Evolutionary conservation across 305 asterid species (phyloP).

Genomic region (Solanum hybrid): DNA sequence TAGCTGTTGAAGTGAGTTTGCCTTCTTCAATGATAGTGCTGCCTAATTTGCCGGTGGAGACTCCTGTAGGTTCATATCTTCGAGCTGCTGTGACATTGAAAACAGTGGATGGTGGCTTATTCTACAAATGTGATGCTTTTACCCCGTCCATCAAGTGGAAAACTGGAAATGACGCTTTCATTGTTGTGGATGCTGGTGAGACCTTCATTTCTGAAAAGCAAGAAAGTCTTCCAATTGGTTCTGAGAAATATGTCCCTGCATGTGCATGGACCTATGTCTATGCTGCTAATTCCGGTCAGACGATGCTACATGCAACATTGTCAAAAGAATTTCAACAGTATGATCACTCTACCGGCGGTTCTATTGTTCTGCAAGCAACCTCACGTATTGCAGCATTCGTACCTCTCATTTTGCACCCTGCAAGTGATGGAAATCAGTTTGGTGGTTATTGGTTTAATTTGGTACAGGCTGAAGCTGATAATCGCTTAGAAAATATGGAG

Average conservation of each 20-base stretch:
- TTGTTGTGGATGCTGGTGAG: constrained; percentile 43
- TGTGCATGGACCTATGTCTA: constrained; percentile 67
- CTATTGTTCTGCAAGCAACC: constrained; percentile 52
- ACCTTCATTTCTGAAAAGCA: constrained; percentile 26
- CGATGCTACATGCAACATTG: constrained; percentile 60
- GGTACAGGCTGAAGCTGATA: constrained; percentile 36
- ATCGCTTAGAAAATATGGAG: constrained; percentile 43
- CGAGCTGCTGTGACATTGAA: constrained; percentile 60
- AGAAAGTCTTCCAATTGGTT: constrained; percentile 21
- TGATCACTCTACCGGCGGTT: constrained; percentile 40
- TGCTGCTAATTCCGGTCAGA: constrained; percentile 59
- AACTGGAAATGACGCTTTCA: constrained; percentile 57
- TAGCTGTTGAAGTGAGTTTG: constrained; percentile 60
- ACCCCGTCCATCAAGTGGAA: constrained; percentile 57
- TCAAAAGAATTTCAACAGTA: constrained; percentile 45
- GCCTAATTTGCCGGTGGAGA: constrained; percentile 77
- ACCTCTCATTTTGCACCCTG: constrained; percentile 71
- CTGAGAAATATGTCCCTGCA: constrained; percentile 41
- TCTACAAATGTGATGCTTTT: constrained; percentile 78
- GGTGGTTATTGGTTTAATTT: constrained; percentile 83
- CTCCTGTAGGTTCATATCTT: constrained; percentile 67
- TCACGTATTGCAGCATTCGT: constrained; percentile 52
- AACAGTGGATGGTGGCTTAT: constrained; percentile 53
- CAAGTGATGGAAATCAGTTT: constrained; percentile 78
- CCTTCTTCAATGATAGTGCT: constrained; percentile 60